A percentile compares a stretch with the other conserved stretches of the same genome.
These are phyloP conservation scores for Papiliotrema nemorosa DNA, from an alignment of 1,284 basidiomycete genomes.

Conservation along the genomic window DNA sequence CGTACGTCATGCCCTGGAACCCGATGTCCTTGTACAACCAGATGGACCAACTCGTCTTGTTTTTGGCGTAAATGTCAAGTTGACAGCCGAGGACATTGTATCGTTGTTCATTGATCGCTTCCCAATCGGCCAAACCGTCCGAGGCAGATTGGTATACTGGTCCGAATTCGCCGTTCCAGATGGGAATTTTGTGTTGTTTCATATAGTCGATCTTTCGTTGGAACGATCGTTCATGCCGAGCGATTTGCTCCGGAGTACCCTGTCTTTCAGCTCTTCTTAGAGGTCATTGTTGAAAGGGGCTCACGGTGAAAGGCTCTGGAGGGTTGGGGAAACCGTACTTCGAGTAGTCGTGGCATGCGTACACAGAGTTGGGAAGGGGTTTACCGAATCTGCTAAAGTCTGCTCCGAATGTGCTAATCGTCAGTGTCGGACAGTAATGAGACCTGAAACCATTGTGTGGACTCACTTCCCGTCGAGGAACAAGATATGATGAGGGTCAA, in stretches of 20 bases:
- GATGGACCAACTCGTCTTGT: constrained; percentile 65
- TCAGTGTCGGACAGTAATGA: neutral
- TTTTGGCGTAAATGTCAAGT: constrained; percentile 61
- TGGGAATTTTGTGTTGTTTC: constrained; percentile 10
- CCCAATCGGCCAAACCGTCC: constrained; percentile 46
- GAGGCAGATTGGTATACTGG: constrained; percentile 38
- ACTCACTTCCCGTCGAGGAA: constrained; percentile 33
- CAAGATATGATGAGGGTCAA: constrained; percentile 62
- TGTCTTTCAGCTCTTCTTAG: neutral
- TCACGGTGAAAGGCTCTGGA: constrained; percentile 51
- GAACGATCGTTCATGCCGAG: constrained; percentile 51
- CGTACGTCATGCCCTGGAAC: constrained; percentile 73
- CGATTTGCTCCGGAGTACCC: constrained; percentile 55
- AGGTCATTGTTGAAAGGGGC: neutral
- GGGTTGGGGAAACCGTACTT: constrained; percentile 55
- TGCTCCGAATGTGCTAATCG: constrained; percentile 63
- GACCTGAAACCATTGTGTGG: neutral
- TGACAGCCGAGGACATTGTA: constrained; percentile 68
- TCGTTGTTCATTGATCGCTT: constrained; percentile 62
- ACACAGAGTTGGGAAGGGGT: constrained; percentile 58
- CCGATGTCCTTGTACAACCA: constrained; percentile 81
- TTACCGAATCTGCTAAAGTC: constrained; percentile 64
- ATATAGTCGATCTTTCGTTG: constrained; percentile 56
- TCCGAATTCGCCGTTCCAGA: constrained; percentile 59
- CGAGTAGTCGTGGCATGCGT: constrained; percentile 71